Evolutionary conservation across 2,329 filamentous ascomycete genomes (phyloP), one percentile per base, ranked within the genome.

Genomic region (Phyllosticta capitalensis): DNA sequence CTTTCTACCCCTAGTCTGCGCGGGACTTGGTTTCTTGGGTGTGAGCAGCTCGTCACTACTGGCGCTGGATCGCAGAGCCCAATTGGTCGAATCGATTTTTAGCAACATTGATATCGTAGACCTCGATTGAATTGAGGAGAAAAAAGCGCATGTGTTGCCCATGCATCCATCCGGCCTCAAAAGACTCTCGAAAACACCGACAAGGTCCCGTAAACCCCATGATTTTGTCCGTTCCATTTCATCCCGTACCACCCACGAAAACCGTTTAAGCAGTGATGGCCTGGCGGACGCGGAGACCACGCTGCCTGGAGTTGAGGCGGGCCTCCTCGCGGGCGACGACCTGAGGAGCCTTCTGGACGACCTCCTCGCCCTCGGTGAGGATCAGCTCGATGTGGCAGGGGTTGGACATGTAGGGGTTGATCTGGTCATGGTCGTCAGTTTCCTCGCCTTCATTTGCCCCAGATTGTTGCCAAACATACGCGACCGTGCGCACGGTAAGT

Each of bases 381-480:
- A 99, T 99, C 74, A 99, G 83, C 84, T 99, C 95, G 79, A 99
- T 96, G 88, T 99, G 94, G 89, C 92, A 99, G 71, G 94, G 94
- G 87, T 95, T 95, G 71, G 92, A 96, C 95, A 99, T 97, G 87
- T 97, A 99, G 66, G 94, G 94, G 88, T 99, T 99, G 84, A 99
- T 99, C 92, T 96, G 64, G 63, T 21, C 21, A 54, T 54, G 60
- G 54, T 38, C 17, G 54, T 64, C 51, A 55, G 22, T 51, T 6
- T 21, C 49, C 3, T 26, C 12, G 7, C 9, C 4, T 30, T 9
- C 21, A 9, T 10, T 3, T 33, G 12, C 14, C 38, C 9, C 28
- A 50, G 63, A 58, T 38, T 14, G 22, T 60, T 20, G 55, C 26
- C 51, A 59, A 57, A 90, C 92, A 74, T 95, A 96, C 92, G 84